Evolutionary conservation across 2,329 filamentous ascomycete species (phyloP), one percentile per base, ranked within the genome.

Genomic region (Corynespora cassiicola): DNA sequence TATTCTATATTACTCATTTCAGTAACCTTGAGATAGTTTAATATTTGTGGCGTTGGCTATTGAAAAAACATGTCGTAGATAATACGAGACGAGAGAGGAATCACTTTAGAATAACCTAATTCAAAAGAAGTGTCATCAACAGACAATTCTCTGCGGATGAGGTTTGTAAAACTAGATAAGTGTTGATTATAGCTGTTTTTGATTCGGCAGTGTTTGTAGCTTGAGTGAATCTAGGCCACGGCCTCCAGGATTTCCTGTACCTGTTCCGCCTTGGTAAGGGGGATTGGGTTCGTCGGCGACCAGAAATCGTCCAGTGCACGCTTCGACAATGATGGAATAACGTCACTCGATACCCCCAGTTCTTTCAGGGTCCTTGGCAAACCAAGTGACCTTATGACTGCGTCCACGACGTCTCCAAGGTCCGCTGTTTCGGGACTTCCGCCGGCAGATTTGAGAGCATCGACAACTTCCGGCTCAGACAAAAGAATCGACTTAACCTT

Each of bases 241-340:
- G 20, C 25, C 21, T 41, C 37, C 18, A 41, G 18, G 9, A 41
- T 41, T 25, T 41, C 37, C 20, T 41, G 37, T 2, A 41, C 30
- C 19, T 41, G 37, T 15, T 22, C 16, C 4, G 28, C 25, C 18
- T 41, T 19, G 7, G 30, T 11, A 6, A 41, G 16, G 8, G 37
- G 37, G 2, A 41, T 28, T 16, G 37, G 37, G 19, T 41, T 35
- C 7, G 37, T 41, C 15, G 37, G 37, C n/a, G 37, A 16, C 37
- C 37, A 41, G 25, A 41, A 41, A 17, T 41, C 37, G 11, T 29
- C 37, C 23, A 41, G 15, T 15, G 37, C 37, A 6, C 28, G 14
- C 15, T 41, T 35, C n/a, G 37, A 41, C 19, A 41, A 16, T 24
- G 9, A 18, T 4, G 37, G 37, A 14, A 41, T 35, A 12, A 41